These are phyloP conservation scores for Lagenidium giganteum DNA, from an alignment of 352 stramenopile species.

Conservation along the genomic window DNA sequence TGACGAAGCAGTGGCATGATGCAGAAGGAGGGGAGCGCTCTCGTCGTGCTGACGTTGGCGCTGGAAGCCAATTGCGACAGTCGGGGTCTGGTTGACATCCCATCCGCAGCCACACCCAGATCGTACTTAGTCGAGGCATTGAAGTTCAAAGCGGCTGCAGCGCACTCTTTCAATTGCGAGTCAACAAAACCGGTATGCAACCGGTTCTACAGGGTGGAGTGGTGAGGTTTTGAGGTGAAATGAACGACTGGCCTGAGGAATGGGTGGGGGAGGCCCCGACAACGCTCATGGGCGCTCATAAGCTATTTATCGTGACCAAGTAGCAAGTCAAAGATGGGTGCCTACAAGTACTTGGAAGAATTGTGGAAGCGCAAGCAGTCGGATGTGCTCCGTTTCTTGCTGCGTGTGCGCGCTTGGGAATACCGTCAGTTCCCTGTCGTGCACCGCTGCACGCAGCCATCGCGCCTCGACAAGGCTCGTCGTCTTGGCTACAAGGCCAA, in stretches of 20 bases:
- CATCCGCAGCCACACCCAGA: too few species aligned
- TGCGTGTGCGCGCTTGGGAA: constrained; percentile 97
- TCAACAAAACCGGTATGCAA: too few species aligned
- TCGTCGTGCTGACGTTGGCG: too few species aligned
- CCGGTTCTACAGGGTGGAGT: too few species aligned
- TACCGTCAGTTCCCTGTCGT: constrained; percentile 99
- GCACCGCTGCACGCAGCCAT: constrained; percentile 91
- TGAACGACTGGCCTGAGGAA: constrained; percentile 11
- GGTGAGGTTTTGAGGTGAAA: constrained; percentile 3
- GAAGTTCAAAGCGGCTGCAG: too few species aligned
- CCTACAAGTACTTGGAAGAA: constrained; percentile 99
- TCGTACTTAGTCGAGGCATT: too few species aligned
- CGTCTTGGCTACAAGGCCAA: constrained; percentile 99
- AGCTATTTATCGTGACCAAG: constrained; percentile 22
- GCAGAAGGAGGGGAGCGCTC: too few species aligned
- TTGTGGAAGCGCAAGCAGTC: constrained; percentile 99
- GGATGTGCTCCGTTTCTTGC: constrained; percentile 99
- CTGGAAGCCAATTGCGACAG: too few species aligned
- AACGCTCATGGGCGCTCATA: neutral
- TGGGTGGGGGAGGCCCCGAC: neutral
- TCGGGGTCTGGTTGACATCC: too few species aligned
- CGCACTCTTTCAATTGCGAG: too few species aligned
- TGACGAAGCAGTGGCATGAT: too few species aligned
- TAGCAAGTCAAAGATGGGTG: constrained; percentile 88
- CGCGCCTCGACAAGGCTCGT: constrained; percentile 99